Conservation (phyloP, 2,329 filamentous ascomycete species). For the Aspergillus brasiliensis region DNA sequence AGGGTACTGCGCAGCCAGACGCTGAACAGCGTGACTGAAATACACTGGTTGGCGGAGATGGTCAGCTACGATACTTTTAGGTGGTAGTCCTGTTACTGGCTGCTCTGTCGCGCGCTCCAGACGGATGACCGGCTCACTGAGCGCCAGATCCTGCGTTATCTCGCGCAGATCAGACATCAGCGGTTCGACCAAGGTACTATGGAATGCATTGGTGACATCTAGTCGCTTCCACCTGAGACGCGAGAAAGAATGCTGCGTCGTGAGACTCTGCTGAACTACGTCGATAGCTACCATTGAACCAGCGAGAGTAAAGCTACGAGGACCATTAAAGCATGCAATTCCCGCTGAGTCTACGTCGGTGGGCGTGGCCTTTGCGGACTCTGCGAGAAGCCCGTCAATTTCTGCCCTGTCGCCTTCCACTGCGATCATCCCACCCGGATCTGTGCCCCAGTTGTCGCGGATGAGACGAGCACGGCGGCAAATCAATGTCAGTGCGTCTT, state of each 20-base stretch:
- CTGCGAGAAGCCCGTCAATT: slow-evolving; percentile 1
- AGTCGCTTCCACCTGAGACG: slow-evolving; percentile 41
- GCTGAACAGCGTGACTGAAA: slow-evolving; percentile 47
- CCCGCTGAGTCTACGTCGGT: neutral
- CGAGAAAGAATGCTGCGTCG: neutral
- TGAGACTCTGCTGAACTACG: slow-evolving; percentile 14
- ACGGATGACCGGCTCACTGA: slow-evolving; percentile 35
- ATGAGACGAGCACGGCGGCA: slow-evolving; percentile 35
- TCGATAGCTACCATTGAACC: slow-evolving; percentile 22
- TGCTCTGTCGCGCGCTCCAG: slow-evolving; percentile 23
- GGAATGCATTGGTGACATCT: slow-evolving; percentile 53
- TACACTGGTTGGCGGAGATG: slow-evolving; percentile 47
- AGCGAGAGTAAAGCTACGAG: slow-evolving; percentile 23
- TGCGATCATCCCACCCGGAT: slow-evolving; percentile 37
- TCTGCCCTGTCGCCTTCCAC: slow-evolving; percentile 31
- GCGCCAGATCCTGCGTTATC: slow-evolving; percentile 30
- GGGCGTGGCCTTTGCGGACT: neutral
- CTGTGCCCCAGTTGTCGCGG: slow-evolving; percentile 32
- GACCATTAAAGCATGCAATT: slow-evolving; percentile 32
- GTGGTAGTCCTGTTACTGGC: neutral
- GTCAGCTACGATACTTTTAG: slow-evolving; percentile 8
- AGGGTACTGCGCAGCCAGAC: slow-evolving; percentile 32
- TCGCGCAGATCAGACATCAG: slow-evolving; percentile 32
- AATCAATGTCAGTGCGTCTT: slow-evolving; percentile 34
- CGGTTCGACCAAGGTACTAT: slow-evolving; percentile 46